These are phyloP conservation scores for Apodospora peruviana DNA, from an alignment of 495 filamentous ascomycete species.

Conservation along the genomic window DNA sequence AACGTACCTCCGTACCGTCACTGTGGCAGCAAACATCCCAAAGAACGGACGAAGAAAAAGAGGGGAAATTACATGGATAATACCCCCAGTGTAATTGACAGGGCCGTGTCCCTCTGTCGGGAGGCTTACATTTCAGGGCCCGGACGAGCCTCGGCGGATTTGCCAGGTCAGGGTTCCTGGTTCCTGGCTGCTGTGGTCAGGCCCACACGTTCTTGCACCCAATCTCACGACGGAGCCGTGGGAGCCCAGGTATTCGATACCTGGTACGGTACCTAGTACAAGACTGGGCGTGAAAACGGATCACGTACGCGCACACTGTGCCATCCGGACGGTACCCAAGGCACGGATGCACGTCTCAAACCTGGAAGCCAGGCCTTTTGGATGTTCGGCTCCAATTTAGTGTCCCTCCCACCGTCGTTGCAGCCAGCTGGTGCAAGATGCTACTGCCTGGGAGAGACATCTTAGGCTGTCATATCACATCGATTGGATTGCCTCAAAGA, in stretches of 20 bases:
- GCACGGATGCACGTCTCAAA: background rate
- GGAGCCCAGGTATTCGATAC: background rate
- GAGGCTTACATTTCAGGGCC: constrained; percentile 19
- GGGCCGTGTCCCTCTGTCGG: constrained; percentile 4
- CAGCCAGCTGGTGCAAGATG: background rate
- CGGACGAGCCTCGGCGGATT: constrained; percentile 21
- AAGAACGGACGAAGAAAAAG: background rate
- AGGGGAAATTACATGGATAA: too few species aligned
- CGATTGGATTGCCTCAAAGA: background rate
- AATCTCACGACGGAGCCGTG: constrained; percentile 2
- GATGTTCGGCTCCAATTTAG: background rate
- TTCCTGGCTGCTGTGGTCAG: constrained; percentile 9
- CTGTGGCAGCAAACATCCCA: constrained; percentile 2
- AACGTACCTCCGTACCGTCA: constrained; percentile 10
- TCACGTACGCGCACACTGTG: background rate
- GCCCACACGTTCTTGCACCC: background rate
- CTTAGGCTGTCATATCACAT: background rate
- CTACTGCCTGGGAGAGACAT: background rate
- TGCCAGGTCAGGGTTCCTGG: constrained; percentile 16
- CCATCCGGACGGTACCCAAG: constrained; percentile 3
- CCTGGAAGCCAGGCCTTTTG: background rate
- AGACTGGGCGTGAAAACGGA: background rate
- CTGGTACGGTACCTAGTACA: background rate
- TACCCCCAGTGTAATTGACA: background rate
- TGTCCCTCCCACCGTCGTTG: background rate